A percentile compares a stretch with the other conserved stretches of the same genome.
Conservation (phyloP, 208 protist species). For the Trypanosoma mega region DNA sequence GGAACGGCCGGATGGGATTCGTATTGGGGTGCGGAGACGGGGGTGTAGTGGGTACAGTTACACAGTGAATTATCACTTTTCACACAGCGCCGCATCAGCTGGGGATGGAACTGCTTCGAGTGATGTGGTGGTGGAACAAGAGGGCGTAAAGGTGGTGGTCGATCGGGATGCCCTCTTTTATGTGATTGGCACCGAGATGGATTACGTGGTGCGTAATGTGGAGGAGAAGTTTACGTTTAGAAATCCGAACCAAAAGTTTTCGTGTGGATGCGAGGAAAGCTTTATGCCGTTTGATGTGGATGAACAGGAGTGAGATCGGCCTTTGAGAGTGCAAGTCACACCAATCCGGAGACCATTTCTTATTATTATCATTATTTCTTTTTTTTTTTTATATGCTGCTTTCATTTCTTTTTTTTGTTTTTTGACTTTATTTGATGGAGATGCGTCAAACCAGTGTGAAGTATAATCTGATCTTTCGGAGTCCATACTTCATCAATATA, state of each 20-base stretch:
- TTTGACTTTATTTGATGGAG: no score
- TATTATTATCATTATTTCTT: constrained; percentile 10
- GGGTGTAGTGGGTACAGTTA: constrained; percentile 97
- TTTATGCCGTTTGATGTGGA: constrained; percentile 93
- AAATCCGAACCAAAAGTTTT: constrained; percentile 96
- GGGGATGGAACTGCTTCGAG: constrained; percentile 6
- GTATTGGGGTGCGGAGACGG: constrained; percentile 91
- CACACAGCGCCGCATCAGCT: not conserved
- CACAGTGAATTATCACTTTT: constrained; percentile 93
- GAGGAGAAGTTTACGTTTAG: constrained; percentile 96
- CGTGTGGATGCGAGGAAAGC: constrained; percentile 97
- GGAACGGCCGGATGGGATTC: constrained; percentile 64
- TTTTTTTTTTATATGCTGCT: constrained; percentile 15
- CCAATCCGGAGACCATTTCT: constrained; percentile 7
- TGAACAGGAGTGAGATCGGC: constrained; percentile 35
- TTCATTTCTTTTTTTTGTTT: constrained; percentile 3
- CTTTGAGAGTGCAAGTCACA: not conserved
- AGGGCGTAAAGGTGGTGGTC: constrained; percentile 93
- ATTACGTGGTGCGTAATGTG: constrained; percentile 93
- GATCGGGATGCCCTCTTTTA: constrained; percentile 94
- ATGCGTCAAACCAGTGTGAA: no score
- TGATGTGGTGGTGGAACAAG: constrained; percentile 87
- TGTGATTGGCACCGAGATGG: constrained; percentile 97
- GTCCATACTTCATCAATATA: no score
- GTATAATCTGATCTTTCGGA: no score